Percentiles rank a stretch among this genome's conserved stretches.
Evolutionary conservation across 2,329 filamentous ascomycete species (phyloP).

Genomic region (Monilinia vaccinii-corymbosi): DNA sequence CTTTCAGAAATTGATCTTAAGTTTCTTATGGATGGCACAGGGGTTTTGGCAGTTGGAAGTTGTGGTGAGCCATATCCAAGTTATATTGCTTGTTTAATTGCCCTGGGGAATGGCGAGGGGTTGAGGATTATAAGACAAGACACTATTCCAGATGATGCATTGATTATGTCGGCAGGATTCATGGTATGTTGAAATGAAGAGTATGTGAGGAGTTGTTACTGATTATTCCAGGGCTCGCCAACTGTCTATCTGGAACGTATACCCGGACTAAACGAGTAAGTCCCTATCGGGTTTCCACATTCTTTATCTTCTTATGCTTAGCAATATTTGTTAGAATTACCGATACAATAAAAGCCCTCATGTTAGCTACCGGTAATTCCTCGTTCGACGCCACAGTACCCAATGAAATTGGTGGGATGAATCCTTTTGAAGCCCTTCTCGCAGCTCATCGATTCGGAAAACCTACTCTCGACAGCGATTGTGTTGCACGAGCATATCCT

Average conservation of each 20-base stretch:
- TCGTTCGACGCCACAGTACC: conserved; percentile 45
- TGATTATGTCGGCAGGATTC: conserved; percentile 24
- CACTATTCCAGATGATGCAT: conserved; percentile 24
- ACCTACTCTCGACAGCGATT: conserved; percentile 24
- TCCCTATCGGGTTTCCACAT: neutral
- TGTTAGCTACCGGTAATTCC: conserved; percentile 17
- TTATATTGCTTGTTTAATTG: conserved; percentile 35
- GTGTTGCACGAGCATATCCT: conserved; percentile 27
- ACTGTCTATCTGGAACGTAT: conserved; percentile 27
- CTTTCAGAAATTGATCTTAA: conserved; percentile 48
- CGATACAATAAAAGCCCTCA: conserved; percentile 23
- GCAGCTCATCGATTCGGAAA: conserved; percentile 23
- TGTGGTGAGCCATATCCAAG: conserved; percentile 42
- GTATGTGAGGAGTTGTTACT: neutral
- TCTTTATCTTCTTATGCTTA: neutral
- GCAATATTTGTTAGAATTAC: conserved; percentile 17
- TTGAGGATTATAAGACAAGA: conserved; percentile 24
- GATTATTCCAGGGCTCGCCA: conserved; percentile 21
- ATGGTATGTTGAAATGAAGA: conserved; percentile 20
- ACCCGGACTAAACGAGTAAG: conserved; percentile 25
- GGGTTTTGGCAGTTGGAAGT: conserved; percentile 52
- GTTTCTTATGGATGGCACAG: conserved; percentile 50
- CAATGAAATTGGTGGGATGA: conserved; percentile 58
- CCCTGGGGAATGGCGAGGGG: conserved; percentile 20
- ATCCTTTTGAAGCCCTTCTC: conserved; percentile 34